phyloP scores from a whole-genome alignment of 257 asterid species.

The Lithospermum erythrorhizon region DNA sequence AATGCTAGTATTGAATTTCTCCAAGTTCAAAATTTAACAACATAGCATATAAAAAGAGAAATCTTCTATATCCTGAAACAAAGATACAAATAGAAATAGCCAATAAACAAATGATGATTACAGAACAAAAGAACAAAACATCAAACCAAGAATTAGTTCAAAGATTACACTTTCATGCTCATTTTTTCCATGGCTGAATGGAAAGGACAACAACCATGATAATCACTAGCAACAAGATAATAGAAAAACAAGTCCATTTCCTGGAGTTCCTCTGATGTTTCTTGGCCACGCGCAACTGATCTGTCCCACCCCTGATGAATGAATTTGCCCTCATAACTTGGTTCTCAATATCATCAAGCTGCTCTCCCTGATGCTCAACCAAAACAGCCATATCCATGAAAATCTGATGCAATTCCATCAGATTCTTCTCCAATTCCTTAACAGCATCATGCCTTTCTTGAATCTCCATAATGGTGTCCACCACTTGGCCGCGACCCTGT shows the following conservation, averaged over 20 bases:
- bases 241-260: constrained; percentile 53
- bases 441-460: constrained; percentile 73
- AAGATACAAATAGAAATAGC: too few relatives aligned
- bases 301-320: constrained; percentile 38
- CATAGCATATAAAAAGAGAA: too few relatives aligned
- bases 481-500: too few relatives aligned
- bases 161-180: too few relatives aligned
- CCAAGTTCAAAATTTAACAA: too few relatives aligned
- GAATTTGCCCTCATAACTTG: constrained; percentile 51
- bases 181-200: constrained; percentile 41
- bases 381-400: constrained; percentile 64
- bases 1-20: too few relatives aligned
- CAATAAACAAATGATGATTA: too few relatives aligned
- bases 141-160: too few relatives aligned
- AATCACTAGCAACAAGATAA: constrained; percentile 30
- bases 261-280: constrained; percentile 51
- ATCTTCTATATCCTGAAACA: too few relatives aligned
- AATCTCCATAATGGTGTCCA: too few relatives aligned
- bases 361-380: constrained; percentile 61
- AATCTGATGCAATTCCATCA: constrained; percentile 54
- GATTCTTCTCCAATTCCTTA: constrained; percentile 49
- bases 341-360: constrained; percentile 54
- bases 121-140: too few relatives aligned
- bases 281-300: constrained; percentile 44
- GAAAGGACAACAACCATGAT: constrained; percentile 46